Conservation (phyloP, 495 filamentous ascomycete species). For the Daldinia vernicosa region DNA sequence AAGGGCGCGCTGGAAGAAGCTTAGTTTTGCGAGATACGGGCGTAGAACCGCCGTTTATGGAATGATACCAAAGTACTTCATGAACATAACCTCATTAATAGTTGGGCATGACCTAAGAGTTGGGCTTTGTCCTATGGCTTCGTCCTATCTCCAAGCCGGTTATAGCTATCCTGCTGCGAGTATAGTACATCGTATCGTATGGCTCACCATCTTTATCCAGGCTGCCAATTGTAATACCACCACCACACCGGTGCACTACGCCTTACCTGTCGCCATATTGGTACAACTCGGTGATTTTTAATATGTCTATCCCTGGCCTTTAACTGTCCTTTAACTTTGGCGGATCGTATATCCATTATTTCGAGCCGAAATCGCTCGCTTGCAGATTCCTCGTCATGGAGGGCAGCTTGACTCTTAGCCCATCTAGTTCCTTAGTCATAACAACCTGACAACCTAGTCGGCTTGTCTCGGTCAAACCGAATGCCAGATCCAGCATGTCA, state of each 20-base stretch:
- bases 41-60: not conserved
- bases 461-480: slow-evolving; percentile 94
- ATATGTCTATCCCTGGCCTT: slow-evolving; percentile 30
- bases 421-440: slow-evolving; percentile 91
- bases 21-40: slow-evolving; percentile 23
- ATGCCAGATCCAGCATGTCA: slow-evolving; percentile 97
- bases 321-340: slow-evolving; percentile 53
- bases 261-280: slow-evolving; percentile 9
- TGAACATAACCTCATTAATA: slow-evolving; percentile 41
- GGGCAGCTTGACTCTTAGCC: slow-evolving; percentile 82
- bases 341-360: slow-evolving; percentile 29
- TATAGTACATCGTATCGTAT: slow-evolving; percentile 34
- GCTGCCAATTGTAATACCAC: slow-evolving; percentile 10
- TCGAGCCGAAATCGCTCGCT: slow-evolving; percentile 84
- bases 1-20: slow-evolving; percentile 63
- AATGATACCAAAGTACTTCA: slow-evolving; percentile 39
- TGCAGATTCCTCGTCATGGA: slow-evolving; percentile 96
- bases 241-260: slow-evolving; percentile 6
- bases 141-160: slow-evolving; percentile 19
- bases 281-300: slow-evolving; percentile 24
- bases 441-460: slow-evolving; percentile 93
- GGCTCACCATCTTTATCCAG: slow-evolving; percentile 1
- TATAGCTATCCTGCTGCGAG: slow-evolving; percentile 15
- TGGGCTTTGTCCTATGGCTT: no score
- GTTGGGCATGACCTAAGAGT: no score